phyloP scores from a whole-genome alignment of 2,329 filamentous ascomycete species.

The Dactylonectria macrodidyma region DNA sequence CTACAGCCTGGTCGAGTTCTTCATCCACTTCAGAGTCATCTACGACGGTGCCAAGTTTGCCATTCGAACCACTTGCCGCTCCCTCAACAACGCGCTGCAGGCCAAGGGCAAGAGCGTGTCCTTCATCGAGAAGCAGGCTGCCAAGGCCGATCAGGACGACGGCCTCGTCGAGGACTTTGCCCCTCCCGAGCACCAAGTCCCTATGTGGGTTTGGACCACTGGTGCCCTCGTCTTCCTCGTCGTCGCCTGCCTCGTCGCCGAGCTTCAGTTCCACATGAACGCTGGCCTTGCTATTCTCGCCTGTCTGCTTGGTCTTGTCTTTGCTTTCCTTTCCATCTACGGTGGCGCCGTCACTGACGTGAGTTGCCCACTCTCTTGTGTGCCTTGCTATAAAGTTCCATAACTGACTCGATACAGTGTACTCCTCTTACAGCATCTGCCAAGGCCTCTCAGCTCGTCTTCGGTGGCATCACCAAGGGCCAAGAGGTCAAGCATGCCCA shows the following conservation, averaged over 20 bases:
- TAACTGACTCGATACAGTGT: conserved; percentile 50
- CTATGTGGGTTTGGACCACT: conserved; percentile 67
- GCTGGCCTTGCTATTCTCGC: conserved; percentile 70
- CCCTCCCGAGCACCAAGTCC: conserved; percentile 62
- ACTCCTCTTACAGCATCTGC: conserved; percentile 77
- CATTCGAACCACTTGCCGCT: conserved; percentile 48
- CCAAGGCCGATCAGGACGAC: conserved; percentile 51
- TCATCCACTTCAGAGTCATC: conserved; percentile 57
- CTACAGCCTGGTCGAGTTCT: conserved; percentile 58
- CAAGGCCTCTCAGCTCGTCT: conserved; percentile 79
- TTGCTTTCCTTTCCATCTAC: conserved; percentile 68
- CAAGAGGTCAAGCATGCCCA: conserved; percentile 67
- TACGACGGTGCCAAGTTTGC: conserved; percentile 54
- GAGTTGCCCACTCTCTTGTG: not conserved
- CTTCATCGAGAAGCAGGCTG: conserved; percentile 55
- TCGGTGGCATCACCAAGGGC: conserved; percentile 74
- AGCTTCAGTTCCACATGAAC: conserved; percentile 69
- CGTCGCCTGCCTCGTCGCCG: conserved; percentile 66
- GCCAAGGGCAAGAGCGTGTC: conserved; percentile 49
- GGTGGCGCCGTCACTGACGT: conserved; percentile 67
- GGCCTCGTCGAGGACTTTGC: conserved; percentile 58
- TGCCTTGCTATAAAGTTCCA: no score
- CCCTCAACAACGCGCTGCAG: conserved; percentile 51
- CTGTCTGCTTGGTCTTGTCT: conserved; percentile 70
- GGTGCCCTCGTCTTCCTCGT: conserved; percentile 63